Evolutionary conservation across 306 rosid genomes (phyloP).

Genomic region (Vigna nakashimae): DNA sequence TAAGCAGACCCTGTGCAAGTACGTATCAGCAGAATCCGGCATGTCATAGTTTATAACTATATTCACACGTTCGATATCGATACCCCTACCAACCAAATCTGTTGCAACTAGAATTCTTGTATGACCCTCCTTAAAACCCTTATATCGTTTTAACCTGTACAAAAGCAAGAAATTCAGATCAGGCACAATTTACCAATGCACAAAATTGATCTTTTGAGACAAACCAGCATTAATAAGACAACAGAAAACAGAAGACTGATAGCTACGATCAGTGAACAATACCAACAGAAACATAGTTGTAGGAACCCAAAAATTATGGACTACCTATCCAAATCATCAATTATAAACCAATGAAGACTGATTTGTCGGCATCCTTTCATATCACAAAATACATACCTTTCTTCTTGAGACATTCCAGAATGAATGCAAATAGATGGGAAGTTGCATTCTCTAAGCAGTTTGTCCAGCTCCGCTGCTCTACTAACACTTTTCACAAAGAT

Average conservation of each 20-base stretch:
- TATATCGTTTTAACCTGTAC: conserved; percentile 64
- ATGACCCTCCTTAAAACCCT: conserved; percentile 98
- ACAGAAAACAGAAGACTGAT: neutral
- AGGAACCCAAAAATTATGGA: neutral
- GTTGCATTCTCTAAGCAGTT: conserved; percentile 92
- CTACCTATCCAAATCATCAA: neutral
- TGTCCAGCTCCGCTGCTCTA: conserved; percentile 98
- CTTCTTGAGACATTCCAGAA: conserved; percentile 99
- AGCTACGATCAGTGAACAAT: no score
- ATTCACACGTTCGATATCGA: conserved; percentile 95
- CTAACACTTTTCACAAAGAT: conserved; percentile 96
- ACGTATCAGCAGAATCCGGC: conserved; percentile 99
- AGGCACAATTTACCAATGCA: neutral
- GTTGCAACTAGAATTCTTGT: conserved; percentile 96
- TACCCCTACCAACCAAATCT: conserved; percentile 96
- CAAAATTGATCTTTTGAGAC: neutral
- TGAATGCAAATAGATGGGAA: conserved; percentile 98
- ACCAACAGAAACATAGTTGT: neutral
- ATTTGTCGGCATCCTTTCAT: neutral
- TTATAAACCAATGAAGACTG: no score
- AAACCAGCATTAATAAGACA: neutral
- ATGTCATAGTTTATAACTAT: conserved; percentile 96
- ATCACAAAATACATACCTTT: conserved; percentile 65
- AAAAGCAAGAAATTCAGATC: neutral
- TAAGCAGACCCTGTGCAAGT: conserved; percentile 84